Conservation (phyloP, 306 rosid species). For the Psophocarpus tetragonolobus region DNA sequence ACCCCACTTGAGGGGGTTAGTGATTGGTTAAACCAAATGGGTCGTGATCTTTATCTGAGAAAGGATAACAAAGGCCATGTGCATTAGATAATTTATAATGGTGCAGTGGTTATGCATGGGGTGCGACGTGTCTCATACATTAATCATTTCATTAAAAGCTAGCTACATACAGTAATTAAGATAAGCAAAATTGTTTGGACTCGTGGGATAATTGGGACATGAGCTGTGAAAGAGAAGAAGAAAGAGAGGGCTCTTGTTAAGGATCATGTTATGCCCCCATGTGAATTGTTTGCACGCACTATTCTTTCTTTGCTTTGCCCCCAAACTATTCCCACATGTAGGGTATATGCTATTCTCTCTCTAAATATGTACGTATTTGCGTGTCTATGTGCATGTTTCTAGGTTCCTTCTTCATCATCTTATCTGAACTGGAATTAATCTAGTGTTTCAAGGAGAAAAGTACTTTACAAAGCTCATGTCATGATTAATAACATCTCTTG, state of each 20-base stretch:
- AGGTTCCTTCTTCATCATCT: constrained; percentile 47
- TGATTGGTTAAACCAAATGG: constrained; percentile 31
- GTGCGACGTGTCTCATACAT: constrained; percentile 24
- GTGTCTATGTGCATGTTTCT: constrained; percentile 36
- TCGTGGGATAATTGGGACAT: constrained; percentile 38
- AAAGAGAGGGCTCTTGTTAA: constrained; percentile 37
- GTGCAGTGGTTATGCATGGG: constrained; percentile 38
- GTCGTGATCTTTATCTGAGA: constrained; percentile 5
- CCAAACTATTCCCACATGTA: constrained; percentile 84
- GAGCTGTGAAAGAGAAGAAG: constrained; percentile 45
- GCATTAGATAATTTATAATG: constrained; percentile 31
- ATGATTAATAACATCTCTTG: constrained; percentile 44
- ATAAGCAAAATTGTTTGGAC: constrained; percentile 18
- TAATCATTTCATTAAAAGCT: constrained; percentile 22
- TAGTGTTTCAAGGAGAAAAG: constrained; percentile 29
- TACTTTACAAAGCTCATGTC: constrained; percentile 48
- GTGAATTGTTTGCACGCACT: constrained; percentile 76
- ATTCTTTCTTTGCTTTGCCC: constrained; percentile 75
- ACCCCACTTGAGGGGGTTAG: constrained; percentile 33
- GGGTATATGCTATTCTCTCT: constrained; percentile 53
- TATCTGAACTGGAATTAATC: constrained; percentile 34
- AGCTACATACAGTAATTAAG: constrained; percentile 21
- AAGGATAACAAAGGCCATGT: constrained; percentile 40
- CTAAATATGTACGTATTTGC: neutral
- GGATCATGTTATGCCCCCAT: constrained; percentile 66